These are phyloP conservation scores for Coemansia sp. DNA, from an alignment of 192 early-diverging fungal genomes.

Conservation along the genomic window DNA sequence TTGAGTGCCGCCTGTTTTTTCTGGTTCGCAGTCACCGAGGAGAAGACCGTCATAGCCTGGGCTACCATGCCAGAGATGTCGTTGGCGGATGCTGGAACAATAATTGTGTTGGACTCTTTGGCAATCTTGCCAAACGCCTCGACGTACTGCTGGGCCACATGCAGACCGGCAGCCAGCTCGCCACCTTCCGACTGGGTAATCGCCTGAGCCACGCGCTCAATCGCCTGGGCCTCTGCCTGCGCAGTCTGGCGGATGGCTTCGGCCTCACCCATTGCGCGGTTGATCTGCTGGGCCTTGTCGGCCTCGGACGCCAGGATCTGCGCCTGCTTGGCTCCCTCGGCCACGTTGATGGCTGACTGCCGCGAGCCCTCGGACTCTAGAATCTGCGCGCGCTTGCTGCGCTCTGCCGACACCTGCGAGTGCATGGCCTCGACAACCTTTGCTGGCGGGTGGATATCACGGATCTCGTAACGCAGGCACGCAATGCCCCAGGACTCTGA, in stretches of 20 bases:
- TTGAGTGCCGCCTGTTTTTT: conserved; percentile 11
- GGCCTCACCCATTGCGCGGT: conserved; percentile 85
- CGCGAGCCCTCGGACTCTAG: conserved; percentile 78
- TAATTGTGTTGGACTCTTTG: conserved; percentile 87
- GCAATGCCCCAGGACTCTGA: conserved; percentile 94
- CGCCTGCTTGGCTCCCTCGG: conserved; percentile 90
- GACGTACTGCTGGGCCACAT: conserved; percentile 95
- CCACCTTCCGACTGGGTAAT: conserved; percentile 67
- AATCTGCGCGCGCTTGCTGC: conserved; percentile 95
- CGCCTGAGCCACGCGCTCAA: conserved; percentile 76
- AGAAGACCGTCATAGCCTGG: conserved; percentile 63
- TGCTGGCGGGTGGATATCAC: conserved; percentile 92
- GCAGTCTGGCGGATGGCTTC: conserved; percentile 86
- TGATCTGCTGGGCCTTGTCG: conserved; percentile 85
- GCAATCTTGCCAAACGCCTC: conserved; percentile 90
- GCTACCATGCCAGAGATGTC: conserved; percentile 89
- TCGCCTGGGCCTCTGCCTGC: conserved; percentile 75
- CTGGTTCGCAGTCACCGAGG: conserved; percentile 33
- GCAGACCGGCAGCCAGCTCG: conserved; percentile 82
- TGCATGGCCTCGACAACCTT: conserved; percentile 98
- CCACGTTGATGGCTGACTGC: conserved; percentile 96
- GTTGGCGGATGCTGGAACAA: conserved; percentile 80
- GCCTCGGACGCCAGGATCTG: conserved; percentile 94
- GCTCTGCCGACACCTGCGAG: conserved; percentile 94
- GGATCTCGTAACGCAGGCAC: conserved; percentile 94